Base-by-base conservation (phyloP, 2,329 filamentous ascomycete species). In the Exserohilum turcica region DNA sequence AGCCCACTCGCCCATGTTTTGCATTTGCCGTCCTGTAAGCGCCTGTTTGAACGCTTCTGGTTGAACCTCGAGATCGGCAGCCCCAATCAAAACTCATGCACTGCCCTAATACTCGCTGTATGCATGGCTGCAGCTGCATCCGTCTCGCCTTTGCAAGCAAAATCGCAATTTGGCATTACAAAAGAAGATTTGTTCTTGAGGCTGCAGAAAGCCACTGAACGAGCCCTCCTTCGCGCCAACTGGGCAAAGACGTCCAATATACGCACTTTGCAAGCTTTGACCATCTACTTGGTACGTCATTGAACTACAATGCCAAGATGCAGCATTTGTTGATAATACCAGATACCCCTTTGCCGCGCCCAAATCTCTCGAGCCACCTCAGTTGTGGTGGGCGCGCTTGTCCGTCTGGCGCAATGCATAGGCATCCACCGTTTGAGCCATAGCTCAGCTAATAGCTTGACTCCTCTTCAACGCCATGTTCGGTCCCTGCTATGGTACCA, bases 201-300 rank as follows among this genome's bases (percentile, higher is more conserved):
- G 40, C 49, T 74, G 16, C 72, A 74, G 35, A 73, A 67, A 40
- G 71, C 72, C n/a, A 74, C 72, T 0, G 72, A 74, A 57, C 56
- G 66, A 42, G 72, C 72, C 21, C 47, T 74, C 12, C 59, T 74
- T 5, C 67, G 68, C 21, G 72, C 72, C 12, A 73, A 74, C 27
- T 74, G 72, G 71, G 66, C 71, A 7, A 74, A 73, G 56, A 74
- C 72, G 9, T 74, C 71, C 2, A 74, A 74, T 16, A 74, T 74
- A 28, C 55, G 70, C 38, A 74, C 72, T 8, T 60, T 74, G 3
- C 72, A 74, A 55, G 71, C 72, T 5, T 56, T 74, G 32, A 72
- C 72, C 1, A 74, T 74, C 42, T 74, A 74, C 40, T 38, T 74
- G 53, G 71, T 74, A 69, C 12, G 28, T 15, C 2, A 12, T n/a